Base-by-base conservation (phyloP, 208 protist species). In the Kentomonas sorsogonicus region DNA sequence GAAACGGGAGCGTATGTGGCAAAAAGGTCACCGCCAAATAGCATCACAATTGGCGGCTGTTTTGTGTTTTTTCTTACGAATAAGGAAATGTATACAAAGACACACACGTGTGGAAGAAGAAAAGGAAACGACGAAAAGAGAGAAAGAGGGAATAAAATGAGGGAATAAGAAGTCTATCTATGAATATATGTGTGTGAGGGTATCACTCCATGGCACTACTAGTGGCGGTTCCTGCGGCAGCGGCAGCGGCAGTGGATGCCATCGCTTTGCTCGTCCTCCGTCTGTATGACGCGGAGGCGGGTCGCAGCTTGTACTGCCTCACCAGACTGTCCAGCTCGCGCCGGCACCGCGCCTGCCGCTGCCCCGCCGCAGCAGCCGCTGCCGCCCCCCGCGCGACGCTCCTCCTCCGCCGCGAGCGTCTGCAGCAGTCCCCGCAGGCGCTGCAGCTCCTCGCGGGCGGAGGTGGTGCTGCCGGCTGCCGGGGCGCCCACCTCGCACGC, bases 401-500 rank as follows among this genome's bases (percentile, higher is more conserved):
- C n/a, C n/a, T n/a, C n/a, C n/a, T n/a, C n/a, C n/a, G n/a, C n/a
- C n/a, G n/a, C n/a, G n/a, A 69, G 58, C 5, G 3, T 25, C 33
- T 54, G 39, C 40, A 69, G 40, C 38, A 64, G 40, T 13, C 0
- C 30, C 29, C 10, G n/a, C 29, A 91, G 63, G 2, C 81, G 78
- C 18, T 67, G 63, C 22, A 74, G 25, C 39, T 89, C 80, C 6
- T 89, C 27, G 15, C 66, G 69, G 0, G 85, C 80, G 3, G 81
- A 85, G n/a, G 85, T 92, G 1, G 85, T 89, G 15, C 70, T 67
- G 2, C 69, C 56, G 3, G 58, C 50, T 9, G 64, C 63, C 18
- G 80, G 80, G 29, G 46, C 40, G 11, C 81, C 81, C n/a, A 86
- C 79, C 29, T 72, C 72, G 10, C 70, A 75, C 60, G 68, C 44